Evolutionary conservation across 106 monocot genomes (phyloP).

Genomic region (Platanthera zijinensis): DNA sequence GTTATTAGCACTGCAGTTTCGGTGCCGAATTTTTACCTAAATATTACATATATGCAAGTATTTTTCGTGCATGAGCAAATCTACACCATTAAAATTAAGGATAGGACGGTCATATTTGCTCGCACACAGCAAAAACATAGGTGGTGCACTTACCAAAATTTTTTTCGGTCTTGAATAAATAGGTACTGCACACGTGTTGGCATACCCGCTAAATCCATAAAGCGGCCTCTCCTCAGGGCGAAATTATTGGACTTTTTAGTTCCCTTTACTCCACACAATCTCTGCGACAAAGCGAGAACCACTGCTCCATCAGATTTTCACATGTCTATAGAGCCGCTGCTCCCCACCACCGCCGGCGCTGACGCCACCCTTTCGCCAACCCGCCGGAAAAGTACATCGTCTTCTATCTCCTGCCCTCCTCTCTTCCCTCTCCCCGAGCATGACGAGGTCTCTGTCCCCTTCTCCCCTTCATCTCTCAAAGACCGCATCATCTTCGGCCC

Average conservation of each 20-base stretch:
- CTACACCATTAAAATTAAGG: too few species aligned
- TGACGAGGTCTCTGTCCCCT: constrained; percentile 25
- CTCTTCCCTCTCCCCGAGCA: constrained; percentile 56
- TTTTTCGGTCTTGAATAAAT: too few species aligned
- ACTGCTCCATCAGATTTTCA: neutral
- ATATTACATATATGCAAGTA: too few species aligned
- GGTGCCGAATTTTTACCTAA: too few species aligned
- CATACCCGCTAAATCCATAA: too few species aligned
- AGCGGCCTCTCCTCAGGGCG: too few species aligned
- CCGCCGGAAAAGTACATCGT: neutral
- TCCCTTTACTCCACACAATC: neutral
- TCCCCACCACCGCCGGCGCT: neutral
- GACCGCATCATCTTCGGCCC: constrained; percentile 60
- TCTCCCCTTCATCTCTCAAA: constrained; percentile 31
- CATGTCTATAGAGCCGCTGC: constrained; percentile 8
- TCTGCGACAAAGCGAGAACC: neutral
- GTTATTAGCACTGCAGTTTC: too few species aligned
- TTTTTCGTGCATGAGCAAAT: too few species aligned
- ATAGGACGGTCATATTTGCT: too few species aligned
- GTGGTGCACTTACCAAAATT: too few species aligned
- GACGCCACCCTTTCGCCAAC: neutral
- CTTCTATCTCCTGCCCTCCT: constrained; percentile 9
- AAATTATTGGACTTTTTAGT: neutral
- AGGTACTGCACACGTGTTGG: too few species aligned
- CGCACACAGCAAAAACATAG: too few species aligned